phyloP scores from a whole-genome alignment of 2,329 filamentous ascomycete genomes.

The Aspergillus costaricaensis region DNA sequence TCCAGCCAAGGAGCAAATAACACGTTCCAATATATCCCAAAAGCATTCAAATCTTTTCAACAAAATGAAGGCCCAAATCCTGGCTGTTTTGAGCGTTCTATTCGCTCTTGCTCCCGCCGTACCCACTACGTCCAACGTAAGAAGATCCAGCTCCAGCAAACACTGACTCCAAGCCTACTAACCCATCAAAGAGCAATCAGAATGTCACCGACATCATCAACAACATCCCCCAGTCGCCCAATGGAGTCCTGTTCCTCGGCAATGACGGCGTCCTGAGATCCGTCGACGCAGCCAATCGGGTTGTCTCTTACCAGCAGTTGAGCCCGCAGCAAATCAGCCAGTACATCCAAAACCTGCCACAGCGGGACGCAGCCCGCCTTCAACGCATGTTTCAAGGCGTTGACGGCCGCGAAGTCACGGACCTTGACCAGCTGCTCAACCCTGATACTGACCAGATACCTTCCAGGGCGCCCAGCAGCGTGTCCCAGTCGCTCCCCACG shows the following conservation, averaged over 20 bases:
- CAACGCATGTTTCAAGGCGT: background rate
- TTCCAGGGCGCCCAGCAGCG: background rate
- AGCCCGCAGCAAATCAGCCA: background rate
- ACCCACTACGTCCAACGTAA: background rate
- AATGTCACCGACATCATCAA: background rate
- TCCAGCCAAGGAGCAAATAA: background rate
- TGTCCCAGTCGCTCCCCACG: background rate
- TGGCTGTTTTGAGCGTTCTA: background rate
- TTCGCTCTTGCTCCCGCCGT: background rate
- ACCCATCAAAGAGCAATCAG: background rate
- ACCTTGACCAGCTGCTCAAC: background rate
- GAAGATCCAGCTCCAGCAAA: background rate
- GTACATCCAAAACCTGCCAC: background rate
- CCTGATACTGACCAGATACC: background rate
- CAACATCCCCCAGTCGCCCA: background rate
- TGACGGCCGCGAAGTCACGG: background rate
- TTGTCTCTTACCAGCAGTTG: background rate
- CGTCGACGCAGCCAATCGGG: background rate
- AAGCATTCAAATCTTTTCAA: background rate
- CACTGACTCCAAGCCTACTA: background rate
- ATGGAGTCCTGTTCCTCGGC: background rate
- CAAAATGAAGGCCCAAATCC: background rate
- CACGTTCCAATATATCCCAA: too few relatives aligned
- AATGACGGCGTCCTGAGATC: background rate
- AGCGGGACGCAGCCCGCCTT: background rate